These are phyloP conservation scores for Cystofilobasidium macerans DNA, from an alignment of 768 basidiomycete genomes.

Conservation along the genomic window DNA sequence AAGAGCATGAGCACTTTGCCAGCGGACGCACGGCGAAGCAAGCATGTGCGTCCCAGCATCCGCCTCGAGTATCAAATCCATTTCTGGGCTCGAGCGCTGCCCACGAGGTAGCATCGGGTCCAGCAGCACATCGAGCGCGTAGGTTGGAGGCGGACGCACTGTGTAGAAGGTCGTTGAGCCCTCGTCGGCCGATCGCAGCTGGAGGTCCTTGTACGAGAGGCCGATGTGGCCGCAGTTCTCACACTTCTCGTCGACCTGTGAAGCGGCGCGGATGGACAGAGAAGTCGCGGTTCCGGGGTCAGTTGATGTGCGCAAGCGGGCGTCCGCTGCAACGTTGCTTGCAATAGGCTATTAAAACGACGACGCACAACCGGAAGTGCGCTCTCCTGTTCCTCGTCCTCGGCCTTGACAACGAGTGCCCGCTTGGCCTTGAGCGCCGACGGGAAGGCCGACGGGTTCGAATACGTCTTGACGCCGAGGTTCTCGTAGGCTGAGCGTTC, in stretches of 20 bases:
- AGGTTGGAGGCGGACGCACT: background rate
- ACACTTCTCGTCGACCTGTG: slow-evolving; percentile 77
- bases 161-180: slow-evolving; percentile 23
- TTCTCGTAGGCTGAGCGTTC: slow-evolving; percentile 71
- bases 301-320: background rate
- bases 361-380: slow-evolving; percentile 41
- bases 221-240: slow-evolving; percentile 73
- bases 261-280: background rate
- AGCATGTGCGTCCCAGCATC: too few species aligned
- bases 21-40: background rate
- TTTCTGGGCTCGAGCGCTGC: background rate
- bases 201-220: slow-evolving; percentile 78
- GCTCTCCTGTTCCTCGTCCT: slow-evolving; percentile 37
- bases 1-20: too few species aligned
- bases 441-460: slow-evolving; percentile 89
- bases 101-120: too few species aligned
- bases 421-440: slow-evolving; percentile 77
- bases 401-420: slow-evolving; percentile 56
- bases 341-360: slow-evolving; percentile 24
- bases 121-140: background rate
- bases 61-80: background rate
- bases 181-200: slow-evolving; percentile 45
- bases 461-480: slow-evolving; percentile 75
- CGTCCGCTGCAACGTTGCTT: background rate
- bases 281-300: background rate